Percentiles rank a stretch among this genome's conserved stretches.
Conservation (phyloP, 371 early-diverging fungal genomes). For the Mycotypha africana region DNA sequence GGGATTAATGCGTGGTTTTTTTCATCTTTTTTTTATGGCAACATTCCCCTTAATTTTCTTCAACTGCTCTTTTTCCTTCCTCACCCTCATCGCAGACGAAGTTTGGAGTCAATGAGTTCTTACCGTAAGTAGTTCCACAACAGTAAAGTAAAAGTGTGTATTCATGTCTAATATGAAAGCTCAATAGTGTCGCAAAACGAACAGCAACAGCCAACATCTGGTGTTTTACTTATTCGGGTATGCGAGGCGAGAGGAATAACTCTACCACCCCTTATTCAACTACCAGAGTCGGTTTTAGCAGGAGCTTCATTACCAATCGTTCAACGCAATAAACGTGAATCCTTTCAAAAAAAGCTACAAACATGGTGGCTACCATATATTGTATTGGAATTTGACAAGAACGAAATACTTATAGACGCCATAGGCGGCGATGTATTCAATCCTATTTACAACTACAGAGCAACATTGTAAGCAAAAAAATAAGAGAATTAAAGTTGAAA, state of each 20-base stretch:
- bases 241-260: conserved; percentile 76
- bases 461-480: conserved; percentile 78
- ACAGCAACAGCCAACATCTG: conserved; percentile 41
- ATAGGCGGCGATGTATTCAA: conserved; percentile 69
- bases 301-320: conserved; percentile 6
- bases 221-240: conserved; percentile 74
- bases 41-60: no score
- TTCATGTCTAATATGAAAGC: no score
- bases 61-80: no score
- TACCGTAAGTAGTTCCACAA: no score
- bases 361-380: conserved; percentile 79
- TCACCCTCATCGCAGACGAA: no score
- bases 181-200: no score
- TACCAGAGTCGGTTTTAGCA: conserved; percentile 6
- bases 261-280: conserved; percentile 29
- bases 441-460: conserved; percentile 81
- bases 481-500: no score
- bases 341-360: conserved; percentile 63
- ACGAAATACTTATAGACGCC: conserved; percentile 82
- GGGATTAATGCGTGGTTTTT: no score
- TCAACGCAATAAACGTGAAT: conserved; percentile 51
- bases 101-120: no score
- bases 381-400: conserved; percentile 92
- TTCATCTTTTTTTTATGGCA: no score
- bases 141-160: no score